Evolutionary conservation across 371 early-diverging fungal species (phyloP), one percentile per base, ranked within the genome.

Genomic region (Umbelopsis sp.): DNA sequence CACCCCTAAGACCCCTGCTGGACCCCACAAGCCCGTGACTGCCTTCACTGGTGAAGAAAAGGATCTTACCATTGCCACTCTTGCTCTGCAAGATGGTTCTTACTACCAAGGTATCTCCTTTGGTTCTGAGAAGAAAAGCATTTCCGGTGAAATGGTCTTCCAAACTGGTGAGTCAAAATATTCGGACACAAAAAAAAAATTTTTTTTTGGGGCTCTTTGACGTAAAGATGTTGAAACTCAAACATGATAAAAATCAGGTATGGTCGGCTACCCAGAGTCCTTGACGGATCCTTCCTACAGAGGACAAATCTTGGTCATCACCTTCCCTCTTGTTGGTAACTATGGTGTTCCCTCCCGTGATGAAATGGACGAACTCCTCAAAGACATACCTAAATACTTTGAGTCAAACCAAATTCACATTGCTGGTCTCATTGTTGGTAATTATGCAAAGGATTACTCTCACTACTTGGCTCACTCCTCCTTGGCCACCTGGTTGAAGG

Each of bases 111-210:
- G 97, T 74, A 85, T 93, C 75, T 96, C 97, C 12, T 98, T 97
- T 79, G 99, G 99, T 68, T 92, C 96, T 8, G 94, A 95, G 82
- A 79, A 82, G 65, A 81, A 86, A 67, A 91, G 93, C 50, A 89
- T 97, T 65, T 87, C 97, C 68, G 99, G 99, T 69, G 99, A 98
- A 84, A 94, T 95, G 73, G 99, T 98, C 69, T 98, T 98, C 83
- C 96, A 96, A 79, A 98, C 98, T 63, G 97, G 97, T 94, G 82
- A 72, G 84, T 66, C 57, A 52, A 50, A 50, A 38, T 35, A 32
- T 44, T 50, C 72, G 57, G 25, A 22, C 41, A 37, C 37, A 10
- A 29, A 35, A 32, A 32, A 44, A 65, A 65, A 65, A 48, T 48
- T 65, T 46, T 65, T 45, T 44, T 25, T 16, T 32, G 7, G 29